phyloP scores from a whole-genome alignment of 352 stramenopile genomes.

The Halophytophthora batemanensis region DNA sequence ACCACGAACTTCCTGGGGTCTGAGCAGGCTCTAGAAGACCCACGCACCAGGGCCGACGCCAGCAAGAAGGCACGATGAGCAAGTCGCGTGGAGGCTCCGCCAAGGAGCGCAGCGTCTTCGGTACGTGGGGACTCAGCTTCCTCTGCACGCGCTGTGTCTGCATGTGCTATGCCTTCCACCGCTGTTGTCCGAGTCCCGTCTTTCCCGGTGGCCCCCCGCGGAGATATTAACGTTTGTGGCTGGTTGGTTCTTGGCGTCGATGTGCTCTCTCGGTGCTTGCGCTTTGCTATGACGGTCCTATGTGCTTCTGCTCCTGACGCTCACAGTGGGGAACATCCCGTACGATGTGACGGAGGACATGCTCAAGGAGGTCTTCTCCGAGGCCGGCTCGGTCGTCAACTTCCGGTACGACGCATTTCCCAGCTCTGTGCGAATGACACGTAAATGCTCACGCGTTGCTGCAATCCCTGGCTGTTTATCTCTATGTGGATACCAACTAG shows the following conservation, averaged over 20 bases:
- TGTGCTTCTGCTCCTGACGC: constrained; percentile 11
- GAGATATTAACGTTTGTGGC: constrained; percentile 8
- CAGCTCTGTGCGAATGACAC: background rate
- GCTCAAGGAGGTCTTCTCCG: constrained; percentile 87
- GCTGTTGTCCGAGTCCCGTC: background rate
- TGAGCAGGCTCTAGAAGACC: too few relatives aligned
- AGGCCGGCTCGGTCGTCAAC: constrained; percentile 78
- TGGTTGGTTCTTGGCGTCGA: too few relatives aligned
- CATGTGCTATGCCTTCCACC: constrained; percentile 5
- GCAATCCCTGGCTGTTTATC: constrained; percentile 11
- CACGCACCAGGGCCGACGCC: too few relatives aligned
- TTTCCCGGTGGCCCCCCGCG: background rate
- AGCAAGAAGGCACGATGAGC: constrained; percentile 19
- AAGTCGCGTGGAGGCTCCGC: constrained; percentile 61
- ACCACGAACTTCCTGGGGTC: too few relatives aligned
- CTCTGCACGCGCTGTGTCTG: constrained; percentile 1
- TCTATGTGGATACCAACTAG: constrained; percentile 21
- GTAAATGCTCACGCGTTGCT: background rate
- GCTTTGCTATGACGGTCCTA: constrained; percentile 1
- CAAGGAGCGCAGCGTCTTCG: constrained; percentile 87
- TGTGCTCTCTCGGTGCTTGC: constrained; percentile 2
- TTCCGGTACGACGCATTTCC: constrained; percentile 50
- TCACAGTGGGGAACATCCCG: constrained; percentile 82
- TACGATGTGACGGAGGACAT: constrained; percentile 88
- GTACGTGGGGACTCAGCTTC: constrained; percentile 29